Percentiles rank a stretch among this genome's conserved stretches.
phyloP scores from a whole-genome alignment of 495 filamentous ascomycete species.

The Cenococcum geophilum region DNA sequence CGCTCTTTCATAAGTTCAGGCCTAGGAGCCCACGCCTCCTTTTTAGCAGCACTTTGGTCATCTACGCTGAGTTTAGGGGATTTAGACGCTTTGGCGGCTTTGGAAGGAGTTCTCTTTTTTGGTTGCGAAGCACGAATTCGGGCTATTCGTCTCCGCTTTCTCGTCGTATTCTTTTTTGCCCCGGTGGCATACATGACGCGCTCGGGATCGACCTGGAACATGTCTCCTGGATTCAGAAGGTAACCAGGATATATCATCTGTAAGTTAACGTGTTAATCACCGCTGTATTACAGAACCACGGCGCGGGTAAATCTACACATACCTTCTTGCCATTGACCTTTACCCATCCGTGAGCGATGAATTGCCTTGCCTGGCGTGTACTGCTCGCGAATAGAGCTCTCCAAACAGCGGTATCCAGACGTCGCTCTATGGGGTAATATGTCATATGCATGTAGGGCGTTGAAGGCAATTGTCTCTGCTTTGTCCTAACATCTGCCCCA shows the following conservation, averaged over 20 bases:
- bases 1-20: slow-evolving; percentile 24
- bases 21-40: slow-evolving; percentile 22
- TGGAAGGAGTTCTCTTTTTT: slow-evolving; percentile 1
- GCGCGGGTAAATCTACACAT: slow-evolving; percentile 9
- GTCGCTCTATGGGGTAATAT: slow-evolving; percentile 81
- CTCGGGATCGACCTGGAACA: slow-evolving; percentile 91
- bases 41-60: not conserved
- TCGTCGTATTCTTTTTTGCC: slow-evolving; percentile 52
- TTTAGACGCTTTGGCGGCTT: slow-evolving; percentile 5
- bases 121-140: slow-evolving; percentile 7
- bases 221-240: slow-evolving; percentile 92
- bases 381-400: slow-evolving; percentile 90
- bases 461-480: slow-evolving; percentile 25
- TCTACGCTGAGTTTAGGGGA: not conserved
- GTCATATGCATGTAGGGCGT: slow-evolving; percentile 91
- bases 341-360: slow-evolving; percentile 85
- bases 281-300: not conserved
- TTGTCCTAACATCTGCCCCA: slow-evolving; percentile 43
- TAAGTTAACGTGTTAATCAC: not conserved
- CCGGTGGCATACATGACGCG: slow-evolving; percentile 85
- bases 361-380: slow-evolving; percentile 87
- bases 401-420: slow-evolving; percentile 87
- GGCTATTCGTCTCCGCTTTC: slow-evolving; percentile 31
- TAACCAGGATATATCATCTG: slow-evolving; percentile 92
- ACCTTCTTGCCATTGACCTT: slow-evolving; percentile 96